Percentiles rank a stretch among this genome's conserved stretches.
phyloP scores from a whole-genome alignment of 2,329 filamentous ascomycete genomes.

The Teratosphaeria gauchensis region DNA sequence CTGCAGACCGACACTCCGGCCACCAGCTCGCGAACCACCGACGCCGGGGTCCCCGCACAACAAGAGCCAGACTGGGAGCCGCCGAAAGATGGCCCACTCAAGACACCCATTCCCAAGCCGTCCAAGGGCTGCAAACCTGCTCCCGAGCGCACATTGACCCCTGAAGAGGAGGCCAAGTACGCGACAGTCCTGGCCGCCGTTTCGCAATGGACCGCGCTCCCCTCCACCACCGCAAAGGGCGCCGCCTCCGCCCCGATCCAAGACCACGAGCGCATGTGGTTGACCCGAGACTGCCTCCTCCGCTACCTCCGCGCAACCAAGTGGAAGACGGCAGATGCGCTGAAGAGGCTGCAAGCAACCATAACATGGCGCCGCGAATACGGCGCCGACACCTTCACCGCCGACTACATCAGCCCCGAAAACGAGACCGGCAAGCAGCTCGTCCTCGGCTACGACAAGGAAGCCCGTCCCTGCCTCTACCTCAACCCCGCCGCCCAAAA shows the following conservation, averaged over 20 bases:
- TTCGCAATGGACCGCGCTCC: slow-evolving; percentile 61
- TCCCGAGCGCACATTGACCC: slow-evolving; percentile 51
- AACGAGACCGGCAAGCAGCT: slow-evolving; percentile 97
- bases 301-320: slow-evolving; percentile 91
- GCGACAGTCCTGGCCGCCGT: slow-evolving; percentile 61
- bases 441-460: slow-evolving; percentile 75
- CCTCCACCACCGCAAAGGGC: slow-evolving; percentile 51
- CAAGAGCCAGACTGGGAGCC: slow-evolving; percentile 17
- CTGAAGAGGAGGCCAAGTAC: slow-evolving; percentile 77
- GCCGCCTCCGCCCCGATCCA: slow-evolving; percentile 54
- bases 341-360: slow-evolving; percentile 70
- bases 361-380: slow-evolving; percentile 87
- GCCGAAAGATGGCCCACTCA: slow-evolving; percentile 21
- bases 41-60: slow-evolving; percentile 10
- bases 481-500: slow-evolving; percentile 86
- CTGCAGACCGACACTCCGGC: slow-evolving; percentile 14
- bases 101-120: slow-evolving; percentile 23
- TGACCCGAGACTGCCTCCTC: slow-evolving; percentile 84
- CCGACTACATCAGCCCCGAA: slow-evolving; percentile 83
- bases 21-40: slow-evolving; percentile 14
- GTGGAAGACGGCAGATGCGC: slow-evolving; percentile 68
- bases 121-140: slow-evolving; percentile 46
- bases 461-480: slow-evolving; percentile 81
- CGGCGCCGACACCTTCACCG: slow-evolving; percentile 65
- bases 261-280: slow-evolving; percentile 76